Evolutionary conservation across 2,329 filamentous ascomycete genomes (phyloP), one percentile per base, ranked within the genome.

Genomic region (Thelonectria discophora): DNA sequence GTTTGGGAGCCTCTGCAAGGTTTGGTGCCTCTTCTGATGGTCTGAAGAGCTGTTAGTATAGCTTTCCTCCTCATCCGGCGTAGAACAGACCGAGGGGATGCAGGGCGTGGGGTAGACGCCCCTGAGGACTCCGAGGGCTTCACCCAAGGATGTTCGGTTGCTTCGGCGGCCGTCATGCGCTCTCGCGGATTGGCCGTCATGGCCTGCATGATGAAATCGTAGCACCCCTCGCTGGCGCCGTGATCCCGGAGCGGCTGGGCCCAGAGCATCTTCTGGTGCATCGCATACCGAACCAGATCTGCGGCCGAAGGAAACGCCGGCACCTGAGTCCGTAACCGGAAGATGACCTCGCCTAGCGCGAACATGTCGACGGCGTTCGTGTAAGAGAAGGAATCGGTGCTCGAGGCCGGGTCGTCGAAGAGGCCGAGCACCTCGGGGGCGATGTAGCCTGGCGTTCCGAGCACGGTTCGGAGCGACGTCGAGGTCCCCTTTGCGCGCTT

Each of bases 401-500:
- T 39, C 39, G 45, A 20, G 39, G 7, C 12, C 11, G 18, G 3
- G 18, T 46, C 42, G 42, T 39, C 27, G 18, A 37, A 18, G 15
- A 48, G 34, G 13, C 53, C 53, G 2, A 47, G 18, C 12, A 55
- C 42, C 17, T 55, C 53, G 15, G 53, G 52, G 12, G 53, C 53
- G 15, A 55, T 34, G 30, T 39, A 48, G 7, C 42, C 53, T n/a
- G 27, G 20, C 13, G 53, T 55, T 7, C 53, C 53, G 13, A 55
- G 47, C 17, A 40, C 17, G 27, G 45, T 55, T 12, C 42, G 32
- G 12, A 55, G 20, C 3, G 53, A 32, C 15, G 43, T 55, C 24
- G 18, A 13, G 8, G 24, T 27, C 24, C 18, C 13, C 17, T 48
- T 21, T 6, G 53, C 53, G 13, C 54, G 46, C 46, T 57, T 57